phyloP scores from a whole-genome alignment of 2,329 filamentous ascomycete genomes.

The Alternaria sp. region DNA sequence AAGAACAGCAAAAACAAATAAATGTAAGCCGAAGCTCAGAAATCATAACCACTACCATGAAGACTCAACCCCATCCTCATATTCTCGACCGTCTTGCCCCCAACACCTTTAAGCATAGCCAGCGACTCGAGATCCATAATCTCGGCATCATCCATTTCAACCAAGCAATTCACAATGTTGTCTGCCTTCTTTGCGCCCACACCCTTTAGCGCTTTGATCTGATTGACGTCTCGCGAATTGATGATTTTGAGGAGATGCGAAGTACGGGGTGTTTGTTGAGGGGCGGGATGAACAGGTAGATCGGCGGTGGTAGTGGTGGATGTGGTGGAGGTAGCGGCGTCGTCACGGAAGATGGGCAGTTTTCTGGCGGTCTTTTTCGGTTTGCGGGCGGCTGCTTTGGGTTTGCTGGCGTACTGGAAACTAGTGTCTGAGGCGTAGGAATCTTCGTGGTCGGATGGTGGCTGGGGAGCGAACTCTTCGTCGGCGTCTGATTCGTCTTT shows the following conservation, averaged over 20 bases:
- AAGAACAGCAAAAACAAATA: not conserved
- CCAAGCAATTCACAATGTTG: constrained; percentile 59
- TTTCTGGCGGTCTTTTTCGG: constrained; percentile 46
- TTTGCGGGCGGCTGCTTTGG: constrained; percentile 47
- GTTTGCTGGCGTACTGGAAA: constrained; percentile 45
- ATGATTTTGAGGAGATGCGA: constrained; percentile 72
- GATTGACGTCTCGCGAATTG: constrained; percentile 73
- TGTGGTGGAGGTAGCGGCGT: constrained; percentile 14
- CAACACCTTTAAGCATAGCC: constrained; percentile 59
- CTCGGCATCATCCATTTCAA: constrained; percentile 57
- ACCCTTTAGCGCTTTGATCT: constrained; percentile 72
- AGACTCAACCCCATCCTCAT: constrained; percentile 56
- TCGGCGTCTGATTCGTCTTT: constrained; percentile 47
- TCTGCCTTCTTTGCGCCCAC: constrained; percentile 77
- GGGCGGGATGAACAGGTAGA: constrained; percentile 19
- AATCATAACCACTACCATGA: constrained; percentile 29
- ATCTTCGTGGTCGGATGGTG: constrained; percentile 50
- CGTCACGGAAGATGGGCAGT: constrained; percentile 51
- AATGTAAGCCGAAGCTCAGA: constrained; percentile 30
- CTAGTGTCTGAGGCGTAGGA: constrained; percentile 51
- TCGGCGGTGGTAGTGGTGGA: not conserved
- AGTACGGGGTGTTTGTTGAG: constrained; percentile 63
- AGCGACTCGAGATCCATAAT: constrained; percentile 55
- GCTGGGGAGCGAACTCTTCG: constrained; percentile 54
- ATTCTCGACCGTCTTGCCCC: constrained; percentile 60